Base-by-base conservation (phyloP, 495 filamentous ascomycete species). In the Aspergillus sclerotioniger region DNA sequence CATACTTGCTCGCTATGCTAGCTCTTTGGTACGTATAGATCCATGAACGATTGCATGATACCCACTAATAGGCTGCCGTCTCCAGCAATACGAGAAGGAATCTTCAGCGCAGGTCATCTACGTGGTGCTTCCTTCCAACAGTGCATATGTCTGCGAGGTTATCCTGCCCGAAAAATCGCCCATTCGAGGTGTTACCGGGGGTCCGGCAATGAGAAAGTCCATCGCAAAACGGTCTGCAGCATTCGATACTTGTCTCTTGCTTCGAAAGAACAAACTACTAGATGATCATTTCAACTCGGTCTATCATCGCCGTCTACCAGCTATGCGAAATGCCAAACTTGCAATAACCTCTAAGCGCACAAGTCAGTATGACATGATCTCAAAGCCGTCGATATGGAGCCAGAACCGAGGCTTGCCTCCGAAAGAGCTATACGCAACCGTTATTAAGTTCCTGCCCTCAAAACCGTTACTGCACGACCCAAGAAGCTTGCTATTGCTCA, bases 161-260 rank as follows among this genome's bases (percentile, higher is more conserved):
- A 80, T 91, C 32, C 76, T 98, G 41, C 94, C 94, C 1, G 83
- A 87, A 41, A 81, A 72, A 21, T 91, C 91, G 0, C 91, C 91
- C 0, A 76, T 97, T 47, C 74, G 76, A 57, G 83, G 80, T 44
- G 77, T 85, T 9, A 79, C 83, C 39, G 93, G 94, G 33, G 65
- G 62, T 10, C 70, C 82, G 1, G 82, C 81, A 51, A 54, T 72
- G 3, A 88, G 79, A 51, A 98, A 95, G 66, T 74, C 84, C 20
- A 73, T 83, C 13, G 94, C 94, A n/a, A 96, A 96, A 70, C 87
- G 89, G 61, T 88, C 92, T 8, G 94, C 91, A 13, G 94, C 94
- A 3, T 98, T 94, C 67, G 87, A 94, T 65, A 82, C 88, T 44
- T 96, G 92, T 62, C 60, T 94, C 3, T 55, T 84, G 53, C 80